A percentile compares a stretch with the other conserved stretches of the same genome.
Evolutionary conservation across 2,329 filamentous ascomycete species (phyloP).

Genomic region (Penicillium expansum): DNA sequence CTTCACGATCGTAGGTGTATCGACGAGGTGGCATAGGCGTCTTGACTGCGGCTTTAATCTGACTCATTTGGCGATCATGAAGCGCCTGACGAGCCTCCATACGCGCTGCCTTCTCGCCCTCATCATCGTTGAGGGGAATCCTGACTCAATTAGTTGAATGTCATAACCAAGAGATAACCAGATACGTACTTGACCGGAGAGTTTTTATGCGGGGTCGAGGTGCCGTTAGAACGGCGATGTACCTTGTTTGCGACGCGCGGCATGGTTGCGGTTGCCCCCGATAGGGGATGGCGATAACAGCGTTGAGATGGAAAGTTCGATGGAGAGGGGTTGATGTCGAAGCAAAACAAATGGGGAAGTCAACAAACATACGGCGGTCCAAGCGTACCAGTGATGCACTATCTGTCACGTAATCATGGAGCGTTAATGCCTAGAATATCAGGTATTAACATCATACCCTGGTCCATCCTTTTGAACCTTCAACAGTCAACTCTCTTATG

Average conservation of each 20-base stretch:
- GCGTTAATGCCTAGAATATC: background rate
- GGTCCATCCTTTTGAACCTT: background rate
- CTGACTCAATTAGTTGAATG: slow-evolving; percentile 46
- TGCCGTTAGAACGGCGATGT: slow-evolving; percentile 47
- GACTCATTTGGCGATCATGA: slow-evolving; percentile 87
- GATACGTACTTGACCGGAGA: slow-evolving; percentile 50
- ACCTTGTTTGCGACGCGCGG: slow-evolving; percentile 54
- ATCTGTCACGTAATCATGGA: slow-evolving; percentile 8
- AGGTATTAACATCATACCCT: background rate
- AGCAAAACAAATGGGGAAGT: slow-evolving; percentile 26
- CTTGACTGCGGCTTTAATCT: slow-evolving; percentile 73
- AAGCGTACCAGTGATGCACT: slow-evolving; percentile 24
- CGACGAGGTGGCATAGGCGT: slow-evolving; percentile 43
- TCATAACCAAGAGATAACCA: background rate
- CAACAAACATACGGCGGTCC: slow-evolving; percentile 39
- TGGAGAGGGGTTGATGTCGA: slow-evolving; percentile 18
- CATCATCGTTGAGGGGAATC: slow-evolving; percentile 95
- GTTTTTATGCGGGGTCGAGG: slow-evolving; percentile 52
- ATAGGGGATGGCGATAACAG: slow-evolving; percentile 23
- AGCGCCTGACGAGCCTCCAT: slow-evolving; percentile 82
- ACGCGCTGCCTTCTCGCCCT: slow-evolving; percentile 82
- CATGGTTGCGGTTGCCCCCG: slow-evolving; percentile 45
- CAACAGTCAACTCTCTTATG: background rate
- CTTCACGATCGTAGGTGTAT: slow-evolving; percentile 38
- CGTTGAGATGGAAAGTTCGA: slow-evolving; percentile 11